A percentile compares a stretch with the other conserved stretches of the same genome.
phyloP scores from a whole-genome alignment of 2,329 filamentous ascomycete species.

The Ceratocystis lukuohia region DNA sequence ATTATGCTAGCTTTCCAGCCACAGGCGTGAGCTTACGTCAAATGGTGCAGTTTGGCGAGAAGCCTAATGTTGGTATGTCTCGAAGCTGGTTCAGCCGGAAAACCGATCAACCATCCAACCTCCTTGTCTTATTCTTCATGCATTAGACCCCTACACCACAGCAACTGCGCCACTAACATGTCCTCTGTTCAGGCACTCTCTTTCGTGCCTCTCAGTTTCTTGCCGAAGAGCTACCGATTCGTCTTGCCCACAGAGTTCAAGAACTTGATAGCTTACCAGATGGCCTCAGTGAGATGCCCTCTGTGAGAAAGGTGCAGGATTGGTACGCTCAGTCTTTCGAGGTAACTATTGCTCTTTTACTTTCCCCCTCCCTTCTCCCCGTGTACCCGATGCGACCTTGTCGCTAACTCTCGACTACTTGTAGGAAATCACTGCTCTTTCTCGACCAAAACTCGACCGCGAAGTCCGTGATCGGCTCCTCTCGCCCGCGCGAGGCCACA shows the following conservation, averaged over 20 bases:
- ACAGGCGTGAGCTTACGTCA: constrained; percentile 92
- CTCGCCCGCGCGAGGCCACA: constrained; percentile 47
- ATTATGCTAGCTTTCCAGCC: constrained; percentile 93
- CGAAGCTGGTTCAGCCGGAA: background rate
- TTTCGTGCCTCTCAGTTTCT: constrained; percentile 98
- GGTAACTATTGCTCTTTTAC: constrained; percentile 40
- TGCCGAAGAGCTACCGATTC: constrained; percentile 93
- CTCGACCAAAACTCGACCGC: constrained; percentile 59
- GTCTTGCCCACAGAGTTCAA: constrained; percentile 88
- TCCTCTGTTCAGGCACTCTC: constrained; percentile 54
- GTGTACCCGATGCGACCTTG: background rate
- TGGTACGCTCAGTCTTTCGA: constrained; percentile 99
- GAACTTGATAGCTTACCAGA: constrained; percentile 86
- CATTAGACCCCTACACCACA: background rate
- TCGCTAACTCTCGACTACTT: background rate
- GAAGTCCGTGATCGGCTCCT: constrained; percentile 71
- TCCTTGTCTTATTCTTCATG: background rate
- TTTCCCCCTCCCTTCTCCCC: background rate
- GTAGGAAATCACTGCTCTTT: constrained; percentile 81
- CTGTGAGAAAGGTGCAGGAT: constrained; percentile 84
- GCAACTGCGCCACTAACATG: background rate
- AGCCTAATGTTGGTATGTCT: constrained; percentile 66
- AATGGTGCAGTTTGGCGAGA: constrained; percentile 98
- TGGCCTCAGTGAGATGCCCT: constrained; percentile 95
- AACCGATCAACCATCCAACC: background rate